phyloP scores from a whole-genome alignment of 139 green algal species.

The Asterochloris erici region DNA sequence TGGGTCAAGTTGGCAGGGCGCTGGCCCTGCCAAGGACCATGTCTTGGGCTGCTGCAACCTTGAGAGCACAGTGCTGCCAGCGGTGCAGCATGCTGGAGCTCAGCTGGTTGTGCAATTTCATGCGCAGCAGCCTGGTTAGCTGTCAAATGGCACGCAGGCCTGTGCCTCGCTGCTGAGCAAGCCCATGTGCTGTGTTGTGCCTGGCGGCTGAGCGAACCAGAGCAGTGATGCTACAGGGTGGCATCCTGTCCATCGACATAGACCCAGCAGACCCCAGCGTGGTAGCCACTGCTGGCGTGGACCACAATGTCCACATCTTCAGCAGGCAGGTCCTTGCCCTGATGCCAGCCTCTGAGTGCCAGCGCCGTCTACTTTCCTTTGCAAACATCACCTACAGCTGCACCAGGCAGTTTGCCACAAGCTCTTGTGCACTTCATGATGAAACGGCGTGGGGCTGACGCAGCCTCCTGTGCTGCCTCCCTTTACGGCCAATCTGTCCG shows the following conservation, averaged over 20 bases:
- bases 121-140: too few species aligned
- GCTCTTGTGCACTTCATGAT: background rate
- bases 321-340: constrained; percentile 19
- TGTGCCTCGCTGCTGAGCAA: too few species aligned
- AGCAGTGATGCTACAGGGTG: constrained; percentile 33
- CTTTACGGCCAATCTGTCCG: background rate
- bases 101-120: too few species aligned
- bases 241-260: constrained; percentile 75
- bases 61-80: too few species aligned
- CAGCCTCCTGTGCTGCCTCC: background rate
- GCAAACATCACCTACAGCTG: too few species aligned
- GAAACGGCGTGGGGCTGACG: background rate
- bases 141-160: too few species aligned
- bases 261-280: constrained; percentile 45
- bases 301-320: constrained; percentile 74
- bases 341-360: background rate
- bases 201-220: background rate
- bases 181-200: background rate
- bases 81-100: too few species aligned
- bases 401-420: background rate
- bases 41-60: too few species aligned
- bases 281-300: constrained; percentile 52
- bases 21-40: too few species aligned
- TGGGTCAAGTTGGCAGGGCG: too few species aligned
- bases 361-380: too few species aligned